Conservation (phyloP, 306 rosid genomes). For the Lagenaria siceraria region DNA sequence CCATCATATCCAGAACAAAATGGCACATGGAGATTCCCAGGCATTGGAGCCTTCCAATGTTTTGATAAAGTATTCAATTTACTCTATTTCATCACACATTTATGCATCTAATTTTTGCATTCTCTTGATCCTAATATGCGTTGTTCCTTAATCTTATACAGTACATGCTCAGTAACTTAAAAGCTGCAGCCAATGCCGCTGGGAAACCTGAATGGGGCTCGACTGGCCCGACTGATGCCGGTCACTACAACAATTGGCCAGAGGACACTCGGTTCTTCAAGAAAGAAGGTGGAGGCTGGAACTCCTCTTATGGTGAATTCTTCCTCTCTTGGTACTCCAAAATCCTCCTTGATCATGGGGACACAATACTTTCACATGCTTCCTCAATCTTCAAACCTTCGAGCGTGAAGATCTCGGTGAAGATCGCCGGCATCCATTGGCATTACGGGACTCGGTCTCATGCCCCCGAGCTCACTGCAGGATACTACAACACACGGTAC, state of each 20-base stretch:
- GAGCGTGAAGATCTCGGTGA: constrained; percentile 61
- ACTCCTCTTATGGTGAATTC: constrained; percentile 56
- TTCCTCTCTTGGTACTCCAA: constrained; percentile 90
- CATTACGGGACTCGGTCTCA: constrained; percentile 87
- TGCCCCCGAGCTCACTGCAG: constrained; percentile 96
- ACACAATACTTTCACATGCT: constrained; percentile 58
- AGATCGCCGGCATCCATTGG: constrained; percentile 94
- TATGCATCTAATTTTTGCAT: background rate
- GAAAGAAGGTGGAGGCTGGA: constrained; percentile 87
- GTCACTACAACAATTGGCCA: constrained; percentile 88
- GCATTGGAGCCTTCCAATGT: constrained; percentile 95
- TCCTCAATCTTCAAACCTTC: constrained; percentile 40
- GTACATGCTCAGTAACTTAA: constrained; percentile 71
- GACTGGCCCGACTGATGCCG: constrained; percentile 92
- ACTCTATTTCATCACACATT: background rate
- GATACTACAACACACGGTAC: constrained; percentile 80
- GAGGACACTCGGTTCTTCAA: constrained; percentile 75
- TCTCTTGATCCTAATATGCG: background rate
- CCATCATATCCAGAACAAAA: constrained; percentile 92
- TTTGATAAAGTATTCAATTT: constrained; percentile 60
- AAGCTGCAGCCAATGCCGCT: constrained; percentile 59
- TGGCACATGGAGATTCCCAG: constrained; percentile 86
- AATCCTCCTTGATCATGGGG: constrained; percentile 72
- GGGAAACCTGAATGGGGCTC: constrained; percentile 79
- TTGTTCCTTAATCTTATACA: constrained; percentile 12